These are phyloP conservation scores for Zopfia rhizophila DNA, from an alignment of 2,329 filamentous ascomycete species.

Conservation along the genomic window DNA sequence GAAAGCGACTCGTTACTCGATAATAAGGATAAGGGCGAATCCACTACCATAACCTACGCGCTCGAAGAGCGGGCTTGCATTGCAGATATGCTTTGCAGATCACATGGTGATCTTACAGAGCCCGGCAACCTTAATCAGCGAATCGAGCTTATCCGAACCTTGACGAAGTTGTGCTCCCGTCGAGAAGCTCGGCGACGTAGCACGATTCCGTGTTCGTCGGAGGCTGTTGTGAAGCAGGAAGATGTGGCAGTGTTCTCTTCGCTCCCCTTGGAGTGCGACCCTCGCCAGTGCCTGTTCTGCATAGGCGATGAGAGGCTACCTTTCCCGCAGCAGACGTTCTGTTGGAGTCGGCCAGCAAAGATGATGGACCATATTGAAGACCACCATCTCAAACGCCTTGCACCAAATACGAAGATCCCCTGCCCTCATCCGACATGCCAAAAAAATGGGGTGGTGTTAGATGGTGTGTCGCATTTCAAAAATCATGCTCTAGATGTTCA, in stretches of 20 bases:
- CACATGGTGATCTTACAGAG: not conserved
- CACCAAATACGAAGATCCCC: too few relatives aligned
- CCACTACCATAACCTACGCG: not conserved
- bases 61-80: slow-evolving; percentile 6
- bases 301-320: slow-evolving; percentile 3
- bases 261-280: slow-evolving; percentile 2
- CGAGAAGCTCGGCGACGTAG: not conserved
- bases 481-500: too few relatives aligned
- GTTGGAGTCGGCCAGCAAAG: too few relatives aligned
- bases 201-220: too few relatives aligned
- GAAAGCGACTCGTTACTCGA: not conserved
- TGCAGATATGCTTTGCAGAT: slow-evolving; percentile 1
- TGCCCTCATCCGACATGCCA: too few relatives aligned
- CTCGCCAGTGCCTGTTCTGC: slow-evolving; percentile 9
- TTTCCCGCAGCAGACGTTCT: too few relatives aligned
- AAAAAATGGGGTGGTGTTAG: too few relatives aligned
- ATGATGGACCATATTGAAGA: too few relatives aligned
- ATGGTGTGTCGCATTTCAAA: too few relatives aligned
- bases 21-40: slow-evolving; percentile 6
- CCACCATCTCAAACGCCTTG: too few relatives aligned
- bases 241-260: not conserved
- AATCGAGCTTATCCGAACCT: slow-evolving; percentile 2
- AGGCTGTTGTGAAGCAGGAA: not conserved
- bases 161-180: slow-evolving; percentile 5
- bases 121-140: not conserved